Conservation (phyloP, 108 stramenopile species). For the Chaetoceros tenuissimus region DNA sequence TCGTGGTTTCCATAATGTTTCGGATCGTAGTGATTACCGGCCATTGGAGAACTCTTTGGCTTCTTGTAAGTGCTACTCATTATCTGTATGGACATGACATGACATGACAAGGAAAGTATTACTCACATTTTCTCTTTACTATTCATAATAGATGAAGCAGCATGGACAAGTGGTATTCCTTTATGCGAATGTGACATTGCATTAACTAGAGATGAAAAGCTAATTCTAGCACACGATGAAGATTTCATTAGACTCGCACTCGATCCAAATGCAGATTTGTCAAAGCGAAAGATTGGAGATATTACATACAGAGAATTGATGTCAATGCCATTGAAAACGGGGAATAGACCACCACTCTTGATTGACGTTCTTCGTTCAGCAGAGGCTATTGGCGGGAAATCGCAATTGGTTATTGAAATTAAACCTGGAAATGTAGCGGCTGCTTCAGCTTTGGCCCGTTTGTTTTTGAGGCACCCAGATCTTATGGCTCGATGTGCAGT, state of each 20-base stretch:
- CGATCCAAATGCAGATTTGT: slow-evolving; percentile 22
- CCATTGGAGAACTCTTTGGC: slow-evolving; percentile 62
- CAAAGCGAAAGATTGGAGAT: slow-evolving; percentile 42
- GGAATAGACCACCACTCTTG: slow-evolving; percentile 54
- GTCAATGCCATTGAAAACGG: slow-evolving; percentile 47
- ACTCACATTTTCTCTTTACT: too few relatives aligned
- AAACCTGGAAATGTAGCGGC: slow-evolving; percentile 68
- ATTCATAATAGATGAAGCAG: too few relatives aligned
- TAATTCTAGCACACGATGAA: slow-evolving; percentile 63
- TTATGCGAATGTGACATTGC: slow-evolving; percentile 75
- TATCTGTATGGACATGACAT: too few relatives aligned
- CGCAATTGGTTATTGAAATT: slow-evolving; percentile 59
- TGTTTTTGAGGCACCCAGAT: slow-evolving; percentile 55
- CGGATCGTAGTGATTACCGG: slow-evolving; percentile 43
- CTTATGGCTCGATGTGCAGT: slow-evolving; percentile 47
- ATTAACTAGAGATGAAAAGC: slow-evolving; percentile 66
- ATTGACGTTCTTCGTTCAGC: slow-evolving; percentile 62
- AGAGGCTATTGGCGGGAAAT: slow-evolving; percentile 43
- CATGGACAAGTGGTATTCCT: slow-evolving; percentile 61
- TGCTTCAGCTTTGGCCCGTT: slow-evolving; percentile 43
- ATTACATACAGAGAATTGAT: slow-evolving; percentile 63
- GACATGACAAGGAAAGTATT: too few relatives aligned
- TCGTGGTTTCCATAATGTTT: slow-evolving; percentile 59
- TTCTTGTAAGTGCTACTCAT: too few relatives aligned
- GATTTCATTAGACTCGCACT: slow-evolving; percentile 56